These are phyloP conservation scores for Verticillium albo-atrum DNA, from an alignment of 2,329 filamentous ascomycete genomes.

Conservation along the genomic window DNA sequence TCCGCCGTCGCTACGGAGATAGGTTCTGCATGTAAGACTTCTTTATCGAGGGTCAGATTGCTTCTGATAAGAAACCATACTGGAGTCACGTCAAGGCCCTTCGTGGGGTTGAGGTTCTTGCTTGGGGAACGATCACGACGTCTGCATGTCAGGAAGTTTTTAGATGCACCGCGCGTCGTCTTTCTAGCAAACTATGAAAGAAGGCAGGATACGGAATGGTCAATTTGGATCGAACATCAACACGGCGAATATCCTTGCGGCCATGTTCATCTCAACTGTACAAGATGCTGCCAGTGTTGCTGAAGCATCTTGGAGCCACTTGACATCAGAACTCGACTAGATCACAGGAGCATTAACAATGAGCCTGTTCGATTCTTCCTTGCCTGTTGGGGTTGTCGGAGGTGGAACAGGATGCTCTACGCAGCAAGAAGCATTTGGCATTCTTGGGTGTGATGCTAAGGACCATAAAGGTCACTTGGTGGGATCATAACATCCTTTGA, in stretches of 20 bases:
- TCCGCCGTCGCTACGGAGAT: not conserved
- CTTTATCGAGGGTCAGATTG: constrained; percentile 2
- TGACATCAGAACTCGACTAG: constrained; percentile 2
- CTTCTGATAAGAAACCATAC: constrained; percentile 5
- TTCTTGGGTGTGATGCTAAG: not conserved
- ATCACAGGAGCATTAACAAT: not conserved
- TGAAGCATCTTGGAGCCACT: constrained; percentile 2
- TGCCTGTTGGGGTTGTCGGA: not conserved
- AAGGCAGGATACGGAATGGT: constrained; percentile 4
- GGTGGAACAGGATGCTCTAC: constrained; percentile 4
- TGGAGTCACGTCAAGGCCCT: constrained; percentile 3
- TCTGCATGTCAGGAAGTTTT: not conserved
- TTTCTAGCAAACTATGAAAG: not conserved
- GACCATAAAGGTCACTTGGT: not conserved
- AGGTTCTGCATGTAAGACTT: not conserved
- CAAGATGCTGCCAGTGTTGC: constrained; percentile 4
- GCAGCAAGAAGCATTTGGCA: constrained; percentile 1
- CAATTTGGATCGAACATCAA: constrained; percentile 5
- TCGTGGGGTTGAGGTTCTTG: constrained; percentile 2
- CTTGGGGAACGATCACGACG: constrained; percentile 2
- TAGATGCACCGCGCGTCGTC: not conserved
- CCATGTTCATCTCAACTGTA: constrained; percentile 4
- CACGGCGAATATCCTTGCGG: constrained; percentile 4
- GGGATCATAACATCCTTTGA: constrained; percentile 2
- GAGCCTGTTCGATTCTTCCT: not conserved